These are phyloP conservation scores for Aspergillus spinulosporus DNA, from an alignment of 2,329 filamentous ascomycete genomes.

Conservation along the genomic window DNA sequence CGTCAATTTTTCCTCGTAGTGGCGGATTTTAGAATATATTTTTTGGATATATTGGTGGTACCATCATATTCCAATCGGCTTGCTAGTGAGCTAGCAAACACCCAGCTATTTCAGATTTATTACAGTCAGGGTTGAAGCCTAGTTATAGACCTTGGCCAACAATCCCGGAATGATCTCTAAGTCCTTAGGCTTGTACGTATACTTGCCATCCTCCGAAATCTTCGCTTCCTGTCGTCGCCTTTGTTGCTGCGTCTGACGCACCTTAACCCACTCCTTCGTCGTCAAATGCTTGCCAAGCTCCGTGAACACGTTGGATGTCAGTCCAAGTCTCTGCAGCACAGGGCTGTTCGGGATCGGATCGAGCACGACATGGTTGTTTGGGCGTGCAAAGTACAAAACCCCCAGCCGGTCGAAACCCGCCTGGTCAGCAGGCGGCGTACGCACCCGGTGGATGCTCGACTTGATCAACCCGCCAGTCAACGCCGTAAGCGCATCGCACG, in stretches of 20 bases:
- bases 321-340: slow-evolving; percentile 38
- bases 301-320: slow-evolving; percentile 42
- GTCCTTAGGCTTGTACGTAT: slow-evolving; percentile 37
- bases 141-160: slow-evolving; percentile 42
- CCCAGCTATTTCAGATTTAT: background rate
- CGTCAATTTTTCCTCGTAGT: slow-evolving; percentile 70
- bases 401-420: slow-evolving; percentile 46
- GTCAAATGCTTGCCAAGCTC: slow-evolving; percentile 44
- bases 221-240: slow-evolving; percentile 36
- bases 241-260: slow-evolving; percentile 47
- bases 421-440: slow-evolving; percentile 52
- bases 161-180: slow-evolving; percentile 47
- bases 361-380: slow-evolving; percentile 46
- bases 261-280: slow-evolving; percentile 44
- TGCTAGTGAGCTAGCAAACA: background rate
- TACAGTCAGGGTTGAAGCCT: slow-evolving; percentile 5
- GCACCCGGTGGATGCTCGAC: slow-evolving; percentile 52
- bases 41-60: background rate
- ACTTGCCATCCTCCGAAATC: slow-evolving; percentile 42
- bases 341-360: slow-evolving; percentile 41
- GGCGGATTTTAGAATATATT: background rate
- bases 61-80: background rate
- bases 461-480: slow-evolving; percentile 54
- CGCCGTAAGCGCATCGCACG: slow-evolving; percentile 51
- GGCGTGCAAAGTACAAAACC: slow-evolving; percentile 51